Evolutionary conservation across 768 basidiomycete genomes (phyloP).

Genomic region (Termitomyces sp.): DNA sequence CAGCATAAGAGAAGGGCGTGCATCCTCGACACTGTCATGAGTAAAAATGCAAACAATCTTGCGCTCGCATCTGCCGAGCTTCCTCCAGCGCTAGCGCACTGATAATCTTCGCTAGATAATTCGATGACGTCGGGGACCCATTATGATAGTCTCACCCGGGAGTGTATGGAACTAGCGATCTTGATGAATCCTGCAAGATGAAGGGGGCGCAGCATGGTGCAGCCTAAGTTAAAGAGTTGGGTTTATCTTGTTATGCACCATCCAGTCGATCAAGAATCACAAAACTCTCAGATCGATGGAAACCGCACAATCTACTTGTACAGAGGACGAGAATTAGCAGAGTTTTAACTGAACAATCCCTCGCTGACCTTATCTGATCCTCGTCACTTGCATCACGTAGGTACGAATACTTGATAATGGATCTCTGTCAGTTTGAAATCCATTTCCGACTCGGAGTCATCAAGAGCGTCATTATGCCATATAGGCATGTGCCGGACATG

Average conservation of each 20-base stretch:
- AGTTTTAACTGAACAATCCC: background rate
- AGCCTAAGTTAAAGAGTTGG: background rate
- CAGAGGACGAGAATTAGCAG: background rate
- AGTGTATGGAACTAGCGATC: background rate
- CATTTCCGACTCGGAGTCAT: slow-evolving; percentile 2
- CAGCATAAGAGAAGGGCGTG: background rate
- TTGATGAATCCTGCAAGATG: background rate
- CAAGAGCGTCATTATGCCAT: background rate
- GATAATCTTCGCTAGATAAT: background rate
- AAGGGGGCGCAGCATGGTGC: too few species aligned
- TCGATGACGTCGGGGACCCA: background rate
- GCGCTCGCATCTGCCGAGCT: background rate
- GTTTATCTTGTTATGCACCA: background rate
- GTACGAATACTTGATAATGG: too few species aligned
- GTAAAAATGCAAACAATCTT: background rate
- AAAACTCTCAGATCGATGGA: background rate
- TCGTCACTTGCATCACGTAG: background rate
- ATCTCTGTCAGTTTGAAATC: background rate
- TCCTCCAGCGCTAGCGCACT: background rate
- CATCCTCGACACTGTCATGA: background rate
- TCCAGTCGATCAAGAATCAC: background rate
- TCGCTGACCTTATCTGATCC: background rate
- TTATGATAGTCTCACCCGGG: too few species aligned
- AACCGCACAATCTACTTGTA: background rate
- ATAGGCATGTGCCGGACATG: background rate